These are phyloP conservation scores for Nigrospora osmanthi DNA, from an alignment of 2,329 filamentous ascomycete species.

Conservation along the genomic window DNA sequence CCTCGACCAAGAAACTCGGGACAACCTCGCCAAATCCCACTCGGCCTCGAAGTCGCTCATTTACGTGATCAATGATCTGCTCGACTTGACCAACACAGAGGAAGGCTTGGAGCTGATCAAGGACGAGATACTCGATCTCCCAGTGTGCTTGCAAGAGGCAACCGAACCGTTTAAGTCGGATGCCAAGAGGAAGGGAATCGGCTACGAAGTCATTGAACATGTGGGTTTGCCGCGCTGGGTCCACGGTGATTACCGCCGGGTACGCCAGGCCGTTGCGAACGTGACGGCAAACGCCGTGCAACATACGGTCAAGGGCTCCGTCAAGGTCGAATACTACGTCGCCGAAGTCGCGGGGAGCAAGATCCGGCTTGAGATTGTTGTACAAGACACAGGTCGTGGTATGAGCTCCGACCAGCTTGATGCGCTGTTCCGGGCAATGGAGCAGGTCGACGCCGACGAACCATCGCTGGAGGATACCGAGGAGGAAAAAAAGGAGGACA, in stretches of 20 bases:
- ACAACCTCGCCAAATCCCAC: conserved; percentile 77
- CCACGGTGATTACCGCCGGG: conserved; percentile 68
- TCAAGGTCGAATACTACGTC: conserved; percentile 65
- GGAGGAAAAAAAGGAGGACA: conserved; percentile 15
- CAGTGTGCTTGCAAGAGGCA: conserved; percentile 65
- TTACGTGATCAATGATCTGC: conserved; percentile 86
- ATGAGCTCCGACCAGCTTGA: conserved; percentile 52
- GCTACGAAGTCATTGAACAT: conserved; percentile 60
- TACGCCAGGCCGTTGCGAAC: conserved; percentile 80
- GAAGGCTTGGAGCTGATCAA: conserved; percentile 73
- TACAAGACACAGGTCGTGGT: conserved; percentile 68
- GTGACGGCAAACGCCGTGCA: conserved; percentile 80
- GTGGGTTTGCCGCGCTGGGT: conserved; percentile 63
- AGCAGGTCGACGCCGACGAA: conserved; percentile 35
- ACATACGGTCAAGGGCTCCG: conserved; percentile 59
- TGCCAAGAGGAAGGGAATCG: conserved; percentile 66
- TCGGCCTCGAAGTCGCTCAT: conserved; percentile 89
- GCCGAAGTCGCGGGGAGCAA: conserved; percentile 42
- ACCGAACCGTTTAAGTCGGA: conserved; percentile 68
- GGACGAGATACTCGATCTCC: conserved; percentile 71
- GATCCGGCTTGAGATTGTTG: conserved; percentile 64
- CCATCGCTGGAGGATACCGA: conserved; percentile 30
- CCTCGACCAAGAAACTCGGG: conserved; percentile 73
- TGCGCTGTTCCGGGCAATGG: conserved; percentile 48
- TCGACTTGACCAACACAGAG: conserved; percentile 83